These are phyloP conservation scores for Colletotrichum truncatum DNA, from an alignment of 2,329 filamentous ascomycete species.

Conservation along the genomic window DNA sequence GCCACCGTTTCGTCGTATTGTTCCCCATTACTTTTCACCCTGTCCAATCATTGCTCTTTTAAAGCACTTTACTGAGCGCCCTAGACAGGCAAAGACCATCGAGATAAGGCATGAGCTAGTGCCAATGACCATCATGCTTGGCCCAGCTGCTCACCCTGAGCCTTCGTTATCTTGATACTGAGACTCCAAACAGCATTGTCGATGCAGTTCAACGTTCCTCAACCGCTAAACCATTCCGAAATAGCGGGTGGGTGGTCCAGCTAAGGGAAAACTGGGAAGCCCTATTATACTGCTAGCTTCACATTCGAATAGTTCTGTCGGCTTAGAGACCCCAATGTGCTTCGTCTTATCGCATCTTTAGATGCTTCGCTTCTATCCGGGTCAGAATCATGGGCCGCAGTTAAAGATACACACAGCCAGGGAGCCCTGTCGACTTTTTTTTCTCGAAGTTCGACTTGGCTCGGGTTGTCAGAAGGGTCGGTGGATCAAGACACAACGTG, in stretches of 20 bases:
- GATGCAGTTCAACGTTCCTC: neutral
- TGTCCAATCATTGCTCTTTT: conserved; percentile 9
- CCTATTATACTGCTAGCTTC: neutral
- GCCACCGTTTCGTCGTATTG: conserved; percentile 21
- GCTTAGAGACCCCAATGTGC: neutral
- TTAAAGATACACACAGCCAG: neutral
- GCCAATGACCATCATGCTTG: neutral
- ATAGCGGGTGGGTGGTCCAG: neutral
- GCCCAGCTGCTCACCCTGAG: neutral
- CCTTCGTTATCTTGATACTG: neutral
- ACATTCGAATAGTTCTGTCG: neutral
- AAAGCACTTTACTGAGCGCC: conserved; percentile 21
- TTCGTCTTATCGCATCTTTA: neutral
- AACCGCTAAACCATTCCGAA: neutral
- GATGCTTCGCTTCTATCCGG: neutral
- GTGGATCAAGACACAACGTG: neutral
- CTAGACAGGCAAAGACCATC: conserved; percentile 12
- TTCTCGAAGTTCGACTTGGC: neutral
- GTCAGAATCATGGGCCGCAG: neutral
- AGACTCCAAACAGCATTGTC: neutral
- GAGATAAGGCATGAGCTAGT: conserved; percentile 26
- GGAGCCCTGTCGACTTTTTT: neutral
- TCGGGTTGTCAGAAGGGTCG: neutral
- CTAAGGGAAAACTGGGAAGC: neutral
- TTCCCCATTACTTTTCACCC: neutral